Conservation (phyloP, 192 early-diverging fungal species). For the Linnemannia zychae region DNA sequence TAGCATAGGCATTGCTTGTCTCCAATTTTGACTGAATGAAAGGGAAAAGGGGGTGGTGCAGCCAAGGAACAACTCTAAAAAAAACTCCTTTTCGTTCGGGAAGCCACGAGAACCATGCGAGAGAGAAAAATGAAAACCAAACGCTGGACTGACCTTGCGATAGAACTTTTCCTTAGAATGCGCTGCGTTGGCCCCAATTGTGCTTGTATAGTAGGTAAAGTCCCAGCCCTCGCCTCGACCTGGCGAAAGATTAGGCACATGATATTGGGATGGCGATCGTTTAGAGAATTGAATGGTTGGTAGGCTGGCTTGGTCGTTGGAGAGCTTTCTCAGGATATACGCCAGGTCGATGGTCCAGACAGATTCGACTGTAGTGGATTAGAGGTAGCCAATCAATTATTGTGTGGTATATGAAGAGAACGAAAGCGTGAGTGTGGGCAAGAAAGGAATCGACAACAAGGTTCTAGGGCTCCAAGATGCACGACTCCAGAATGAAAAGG, state of each 20-base stretch:
- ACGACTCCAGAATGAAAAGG: not conserved
- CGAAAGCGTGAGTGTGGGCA: not conserved
- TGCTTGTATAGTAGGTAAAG: constrained; percentile 94
- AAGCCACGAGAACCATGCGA: not conserved
- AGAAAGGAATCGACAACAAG: not conserved
- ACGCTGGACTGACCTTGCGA: constrained; percentile 29
- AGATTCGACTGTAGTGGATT: constrained; percentile 59
- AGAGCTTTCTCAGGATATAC: constrained; percentile 71
- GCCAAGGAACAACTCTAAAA: not conserved
- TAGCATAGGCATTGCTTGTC: not conserved
- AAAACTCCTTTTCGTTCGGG: not conserved
- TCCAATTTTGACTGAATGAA: not conserved
- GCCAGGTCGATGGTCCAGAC: constrained; percentile 95
- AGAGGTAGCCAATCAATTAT: too few species aligned
- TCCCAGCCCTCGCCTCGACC: constrained; percentile 64
- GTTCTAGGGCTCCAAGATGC: not conserved
- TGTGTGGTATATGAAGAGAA: not conserved
- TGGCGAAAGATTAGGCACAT: constrained; percentile 36
- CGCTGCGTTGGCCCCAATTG: constrained; percentile 84
- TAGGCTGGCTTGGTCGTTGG: constrained; percentile 67
- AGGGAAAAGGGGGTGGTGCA: not conserved
- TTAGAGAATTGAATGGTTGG: constrained; percentile 21
- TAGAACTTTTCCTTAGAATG: constrained; percentile 81
- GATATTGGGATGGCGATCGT: not conserved
- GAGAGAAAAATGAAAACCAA: not conserved